These are phyloP conservation scores for Neonectria punicea DNA, from an alignment of 2,329 filamentous ascomycete genomes.

Conservation along the genomic window DNA sequence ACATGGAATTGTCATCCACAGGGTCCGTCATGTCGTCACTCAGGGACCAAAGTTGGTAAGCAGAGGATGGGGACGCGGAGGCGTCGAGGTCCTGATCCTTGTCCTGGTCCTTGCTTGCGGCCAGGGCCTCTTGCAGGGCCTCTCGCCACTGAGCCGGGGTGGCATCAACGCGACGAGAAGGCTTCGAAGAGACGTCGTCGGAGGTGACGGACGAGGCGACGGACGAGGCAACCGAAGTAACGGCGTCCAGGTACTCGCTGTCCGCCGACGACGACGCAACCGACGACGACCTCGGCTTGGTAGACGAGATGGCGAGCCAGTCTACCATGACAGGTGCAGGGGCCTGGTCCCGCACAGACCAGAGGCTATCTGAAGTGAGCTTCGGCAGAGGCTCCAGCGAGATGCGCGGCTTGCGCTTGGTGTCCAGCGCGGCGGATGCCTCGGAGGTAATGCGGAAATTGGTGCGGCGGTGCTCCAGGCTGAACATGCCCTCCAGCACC, in stretches of 20 bases:
- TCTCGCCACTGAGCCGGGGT: constrained; percentile 50
- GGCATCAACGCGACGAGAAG: constrained; percentile 35
- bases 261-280: constrained; percentile 32
- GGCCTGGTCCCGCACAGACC: constrained; percentile 43
- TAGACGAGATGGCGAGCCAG: constrained; percentile 39
- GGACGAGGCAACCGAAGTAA: not conserved
- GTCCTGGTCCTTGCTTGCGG: constrained; percentile 22
- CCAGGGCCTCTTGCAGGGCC: constrained; percentile 48
- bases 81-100: constrained; percentile 20
- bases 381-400: constrained; percentile 42
- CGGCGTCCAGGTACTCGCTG: constrained; percentile 26
- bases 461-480: constrained; percentile 41
- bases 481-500: constrained; percentile 40
- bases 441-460: constrained; percentile 42
- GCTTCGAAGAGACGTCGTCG: constrained; percentile 19
- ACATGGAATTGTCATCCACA: constrained; percentile 25
- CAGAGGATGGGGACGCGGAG: constrained; percentile 25
- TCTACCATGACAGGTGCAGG: constrained; percentile 29
- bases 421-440: constrained; percentile 42
- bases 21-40: constrained; percentile 9
- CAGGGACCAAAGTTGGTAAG: constrained; percentile 43
- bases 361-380: constrained; percentile 49
- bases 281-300: constrained; percentile 33
- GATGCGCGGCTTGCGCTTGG: constrained; percentile 48
- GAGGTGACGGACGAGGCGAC: constrained; percentile 28